Evolutionary conservation across 495 filamentous ascomycete genomes (phyloP), one percentile per base, ranked within the genome.

Genomic region (Baudoinia panamericana): DNA sequence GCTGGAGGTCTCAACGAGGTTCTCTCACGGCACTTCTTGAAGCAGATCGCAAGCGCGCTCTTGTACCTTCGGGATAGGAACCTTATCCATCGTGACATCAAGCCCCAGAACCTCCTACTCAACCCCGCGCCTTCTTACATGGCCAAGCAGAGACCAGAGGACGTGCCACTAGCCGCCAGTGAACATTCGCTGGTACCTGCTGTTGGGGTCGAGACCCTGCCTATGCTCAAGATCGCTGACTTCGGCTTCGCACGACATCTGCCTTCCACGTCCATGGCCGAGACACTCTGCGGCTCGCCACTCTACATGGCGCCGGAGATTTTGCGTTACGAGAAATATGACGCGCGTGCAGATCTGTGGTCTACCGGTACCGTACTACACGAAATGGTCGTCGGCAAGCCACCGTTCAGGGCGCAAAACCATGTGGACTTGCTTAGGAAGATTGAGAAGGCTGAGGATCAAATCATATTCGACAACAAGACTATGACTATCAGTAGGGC

Each of bases 281-380:
- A 97, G 56, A 97, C 90, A 2, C 69, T 97, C 5, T 97, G 90
- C 58, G 90, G 90, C 23, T 97, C 90, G n/a, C 90, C 90, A 11
- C 69, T 97, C 18, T 97, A 97, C 61, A 97, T 97, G 90, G 90
- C 90, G 1, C 90, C 90, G 2, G 90, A 97, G 61, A 97, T 97
- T 43, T 72, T 97, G 29, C 76, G 87, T 29, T 97, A 95, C 51
- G 87, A 97, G 56, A 87, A 86, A 57, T 97, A 97, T 59, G 88
- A 93, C 63, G 84, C 87, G 30, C 92, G 87, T 56, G 90, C 86
- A 28, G 90, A 97, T 66, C 63, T 97, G 25, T 97, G 90, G 90
- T 97, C 90, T 16, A 82, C 93, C 26, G 90, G 90, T 24, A 94
- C 92, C 4, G 90, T 97, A 7, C 62, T 92, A 16, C 90, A 80